phyloP scores from a whole-genome alignment of 805 yeast species.

The Clavispora phyllophila region DNA sequence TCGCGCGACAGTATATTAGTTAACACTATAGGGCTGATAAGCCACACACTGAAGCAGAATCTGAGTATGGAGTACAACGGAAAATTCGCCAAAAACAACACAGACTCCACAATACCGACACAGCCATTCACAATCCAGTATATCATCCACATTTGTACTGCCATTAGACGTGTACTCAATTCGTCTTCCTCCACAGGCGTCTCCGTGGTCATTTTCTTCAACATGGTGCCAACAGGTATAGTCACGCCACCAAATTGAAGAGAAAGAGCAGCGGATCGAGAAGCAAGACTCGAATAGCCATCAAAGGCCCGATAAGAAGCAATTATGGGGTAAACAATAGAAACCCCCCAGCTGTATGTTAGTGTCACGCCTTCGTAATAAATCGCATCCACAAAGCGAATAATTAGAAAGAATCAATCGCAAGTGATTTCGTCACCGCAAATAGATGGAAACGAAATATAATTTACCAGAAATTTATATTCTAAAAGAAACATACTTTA shows the following conservation, averaged over 20 bases:
- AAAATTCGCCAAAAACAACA: conserved; percentile 38
- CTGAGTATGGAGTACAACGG: conserved; percentile 40
- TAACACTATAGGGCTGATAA: conserved; percentile 47
- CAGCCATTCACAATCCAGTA: conserved; percentile 64
- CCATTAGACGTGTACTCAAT: conserved; percentile 20
- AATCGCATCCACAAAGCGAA: not conserved
- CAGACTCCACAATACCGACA: conserved; percentile 33
- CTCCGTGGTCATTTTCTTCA: conserved; percentile 23
- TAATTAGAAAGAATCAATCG: not conserved
- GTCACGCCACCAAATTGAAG: conserved; percentile 35
- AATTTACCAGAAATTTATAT: not conserved
- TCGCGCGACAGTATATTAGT: conserved; percentile 27
- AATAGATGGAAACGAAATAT: too few species aligned
- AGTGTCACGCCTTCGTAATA: conserved; percentile 1
- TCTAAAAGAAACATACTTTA: conserved; percentile 3
- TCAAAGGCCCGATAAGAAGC: conserved; percentile 59
- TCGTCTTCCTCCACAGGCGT: conserved; percentile 14
- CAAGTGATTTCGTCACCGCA: too few species aligned
- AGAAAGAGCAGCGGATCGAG: conserved; percentile 24
- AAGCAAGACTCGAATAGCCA: conserved; percentile 27
- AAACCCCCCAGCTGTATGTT: conserved; percentile 20
- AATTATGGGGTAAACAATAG: conserved; percentile 52
- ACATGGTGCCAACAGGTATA: conserved; percentile 34
- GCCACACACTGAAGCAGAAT: conserved; percentile 44
- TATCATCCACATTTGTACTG: conserved; percentile 38